Percentiles rank a stretch among this genome's conserved stretches.
These are phyloP conservation scores for Cucurbita argyrosperma DNA, from an alignment of 306 rosid species.

Conservation along the genomic window DNA sequence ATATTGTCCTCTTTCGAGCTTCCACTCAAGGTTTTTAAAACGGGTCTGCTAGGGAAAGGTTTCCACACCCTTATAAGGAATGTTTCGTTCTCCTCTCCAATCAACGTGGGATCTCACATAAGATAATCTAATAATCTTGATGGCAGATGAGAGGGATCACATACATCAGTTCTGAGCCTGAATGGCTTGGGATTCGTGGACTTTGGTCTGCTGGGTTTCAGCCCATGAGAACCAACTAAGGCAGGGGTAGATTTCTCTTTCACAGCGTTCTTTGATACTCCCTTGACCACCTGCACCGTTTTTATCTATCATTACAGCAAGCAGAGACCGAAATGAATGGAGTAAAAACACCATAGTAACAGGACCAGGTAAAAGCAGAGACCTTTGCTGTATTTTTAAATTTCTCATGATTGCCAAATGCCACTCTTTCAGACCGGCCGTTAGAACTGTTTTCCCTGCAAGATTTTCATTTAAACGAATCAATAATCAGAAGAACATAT, in stretches of 20 bases:
- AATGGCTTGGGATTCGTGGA: constrained; percentile 88
- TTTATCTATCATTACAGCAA: not conserved
- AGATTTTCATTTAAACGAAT: not conserved
- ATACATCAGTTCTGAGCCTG: constrained; percentile 87
- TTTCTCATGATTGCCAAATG: constrained; percentile 32
- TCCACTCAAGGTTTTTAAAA: too few species aligned
- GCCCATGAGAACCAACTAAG: constrained; percentile 28
- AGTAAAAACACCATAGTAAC: not conserved
- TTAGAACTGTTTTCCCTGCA: constrained; percentile 26
- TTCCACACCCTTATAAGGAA: too few species aligned
- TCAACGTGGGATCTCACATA: too few species aligned
- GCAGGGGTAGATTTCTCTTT: constrained; percentile 26
- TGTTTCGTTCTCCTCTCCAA: too few species aligned
- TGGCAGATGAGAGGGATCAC: constrained; percentile 13
- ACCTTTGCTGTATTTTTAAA: constrained; percentile 39
- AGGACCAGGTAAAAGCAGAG: not conserved
- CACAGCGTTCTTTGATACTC: constrained; percentile 12
- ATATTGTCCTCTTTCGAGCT: too few species aligned
- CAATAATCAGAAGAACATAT: not conserved
- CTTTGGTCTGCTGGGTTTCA: constrained; percentile 58
- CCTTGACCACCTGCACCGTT: constrained; percentile 24
- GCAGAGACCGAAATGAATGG: not conserved
- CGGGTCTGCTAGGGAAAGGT: too few species aligned
- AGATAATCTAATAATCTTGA: not conserved
- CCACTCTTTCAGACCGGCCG: constrained; percentile 8